Evolutionary conservation across 371 early-diverging fungal genomes (phyloP).

Genomic region (Blakeslea trispora): DNA sequence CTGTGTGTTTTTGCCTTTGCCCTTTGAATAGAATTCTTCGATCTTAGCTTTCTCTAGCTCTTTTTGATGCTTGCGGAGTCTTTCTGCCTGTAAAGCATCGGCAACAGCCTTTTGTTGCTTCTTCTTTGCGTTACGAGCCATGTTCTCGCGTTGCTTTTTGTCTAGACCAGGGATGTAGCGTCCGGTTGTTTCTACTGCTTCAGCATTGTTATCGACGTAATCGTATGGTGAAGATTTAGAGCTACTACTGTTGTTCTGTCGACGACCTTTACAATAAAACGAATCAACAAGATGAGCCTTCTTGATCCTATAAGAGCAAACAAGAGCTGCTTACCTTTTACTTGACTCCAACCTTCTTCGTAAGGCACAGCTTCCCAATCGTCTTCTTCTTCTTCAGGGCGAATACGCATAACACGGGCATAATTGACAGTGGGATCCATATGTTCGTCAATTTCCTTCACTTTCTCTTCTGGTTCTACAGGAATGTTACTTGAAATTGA

Average conservation of each 20-base stretch:
- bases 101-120: constrained; percentile 45
- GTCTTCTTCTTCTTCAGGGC: constrained; percentile 33
- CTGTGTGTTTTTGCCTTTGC: constrained; percentile 43
- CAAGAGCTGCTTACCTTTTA: constrained; percentile 29
- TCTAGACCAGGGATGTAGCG: constrained; percentile 32
- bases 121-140: constrained; percentile 37
- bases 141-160: constrained; percentile 60
- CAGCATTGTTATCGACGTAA: constrained; percentile 9
- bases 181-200: not conserved
- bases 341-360: constrained; percentile 39
- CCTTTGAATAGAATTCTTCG: constrained; percentile 43
- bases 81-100: constrained; percentile 47
- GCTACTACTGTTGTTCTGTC: not conserved
- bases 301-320: too few relatives aligned
- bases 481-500: not conserved
- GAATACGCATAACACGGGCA: constrained; percentile 48
- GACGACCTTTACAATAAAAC: constrained; percentile 9
- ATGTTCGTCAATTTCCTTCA: constrained; percentile 45
- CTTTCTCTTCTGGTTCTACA: constrained; percentile 9
- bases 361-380: constrained; percentile 38
- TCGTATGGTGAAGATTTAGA: not conserved
- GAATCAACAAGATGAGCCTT: too few relatives aligned
- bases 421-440: constrained; percentile 43
- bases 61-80: constrained; percentile 52
- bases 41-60: constrained; percentile 40